phyloP scores from a whole-genome alignment of 139 green algal genomes.

The Spirogloea muscicola region DNA sequence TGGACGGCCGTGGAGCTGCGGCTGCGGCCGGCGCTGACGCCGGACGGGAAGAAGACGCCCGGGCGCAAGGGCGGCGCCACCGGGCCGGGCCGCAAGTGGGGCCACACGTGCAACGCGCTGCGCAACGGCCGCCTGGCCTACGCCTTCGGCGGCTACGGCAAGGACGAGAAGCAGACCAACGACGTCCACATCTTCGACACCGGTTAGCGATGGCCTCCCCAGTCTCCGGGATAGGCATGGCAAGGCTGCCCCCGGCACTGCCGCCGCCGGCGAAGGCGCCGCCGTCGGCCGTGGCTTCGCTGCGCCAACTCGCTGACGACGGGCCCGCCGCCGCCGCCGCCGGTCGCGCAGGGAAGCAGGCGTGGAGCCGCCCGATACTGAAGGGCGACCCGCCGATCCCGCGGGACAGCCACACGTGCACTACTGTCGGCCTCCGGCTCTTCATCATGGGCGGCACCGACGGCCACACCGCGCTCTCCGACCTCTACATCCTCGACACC shows the following conservation, averaged over 20 bases:
- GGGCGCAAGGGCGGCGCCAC: conserved; percentile 3
- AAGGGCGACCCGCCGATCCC: conserved; percentile 28
- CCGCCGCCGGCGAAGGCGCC: too few relatives aligned
- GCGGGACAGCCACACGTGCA: conserved; percentile 42
- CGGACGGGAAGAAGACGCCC: too few relatives aligned
- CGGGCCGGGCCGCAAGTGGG: conserved; percentile 27
- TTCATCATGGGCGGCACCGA: conserved; percentile 39
- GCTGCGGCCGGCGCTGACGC: too few relatives aligned
- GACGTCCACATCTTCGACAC: conserved; percentile 21
- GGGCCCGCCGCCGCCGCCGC: too few relatives aligned
- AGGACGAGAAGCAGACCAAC: conserved; percentile 27
- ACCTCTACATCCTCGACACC: conserved; percentile 39
- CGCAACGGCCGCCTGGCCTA: conserved; percentile 12
- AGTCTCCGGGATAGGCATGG: too few relatives aligned
- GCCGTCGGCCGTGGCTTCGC: too few relatives aligned
- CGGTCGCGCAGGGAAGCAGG: conserved; percentile 25
- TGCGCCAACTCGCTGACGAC: too few relatives aligned
- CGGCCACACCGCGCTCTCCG: neutral
- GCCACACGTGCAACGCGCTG: conserved; percentile 24
- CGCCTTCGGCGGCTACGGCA: conserved; percentile 38
- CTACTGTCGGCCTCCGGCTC: conserved; percentile 16
- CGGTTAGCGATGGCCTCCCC: neutral
- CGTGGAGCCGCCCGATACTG: conserved; percentile 27
- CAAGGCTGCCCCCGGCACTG: too few relatives aligned
- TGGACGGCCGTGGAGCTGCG: too few relatives aligned